A percentile compares a stretch with the other conserved stretches of the same genome.
These are phyloP conservation scores for Mortierella claussenii DNA, from an alignment of 192 early-diverging fungal species.

Conservation along the genomic window DNA sequence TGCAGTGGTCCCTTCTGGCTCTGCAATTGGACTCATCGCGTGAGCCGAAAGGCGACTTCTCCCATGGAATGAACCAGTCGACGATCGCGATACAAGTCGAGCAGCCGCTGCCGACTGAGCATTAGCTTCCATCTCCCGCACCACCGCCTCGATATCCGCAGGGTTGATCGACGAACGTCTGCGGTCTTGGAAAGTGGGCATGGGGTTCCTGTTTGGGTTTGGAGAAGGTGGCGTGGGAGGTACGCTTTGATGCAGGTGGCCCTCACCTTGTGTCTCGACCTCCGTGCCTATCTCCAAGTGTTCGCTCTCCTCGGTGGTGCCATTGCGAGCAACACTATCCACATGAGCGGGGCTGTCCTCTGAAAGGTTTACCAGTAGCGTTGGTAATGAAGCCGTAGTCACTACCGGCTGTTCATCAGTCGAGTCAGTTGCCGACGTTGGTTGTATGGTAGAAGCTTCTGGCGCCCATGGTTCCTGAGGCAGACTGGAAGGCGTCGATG, in stretches of 20 bases:
- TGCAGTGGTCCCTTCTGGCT: neutral
- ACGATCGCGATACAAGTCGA: neutral
- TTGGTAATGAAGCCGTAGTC: neutral
- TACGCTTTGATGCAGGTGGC: conserved; percentile 5
- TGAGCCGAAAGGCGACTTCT: conserved; percentile 2
- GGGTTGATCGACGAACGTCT: conserved; percentile 46
- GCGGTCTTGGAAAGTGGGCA: conserved; percentile 38
- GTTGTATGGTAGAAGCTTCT: neutral
- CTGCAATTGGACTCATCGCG: conserved; percentile 1
- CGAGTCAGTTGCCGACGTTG: too few relatives aligned
- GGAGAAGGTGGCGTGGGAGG: conserved; percentile 48
- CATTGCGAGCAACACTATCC: neutral
- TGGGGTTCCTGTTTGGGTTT: conserved; percentile 45
- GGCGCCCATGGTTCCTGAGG: neutral
- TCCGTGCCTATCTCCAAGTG: too few relatives aligned
- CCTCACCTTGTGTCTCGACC: neutral
- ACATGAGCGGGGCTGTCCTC: too few relatives aligned
- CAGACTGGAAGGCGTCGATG: neutral
- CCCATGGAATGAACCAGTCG: neutral
- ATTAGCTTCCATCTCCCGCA: conserved; percentile 34
- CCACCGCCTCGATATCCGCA: conserved; percentile 46
- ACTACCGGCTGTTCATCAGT: neutral
- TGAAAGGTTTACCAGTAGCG: neutral
- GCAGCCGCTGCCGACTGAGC: conserved; percentile 9
- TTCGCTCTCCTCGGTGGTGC: neutral